Evolutionary conservation across 495 filamentous ascomycete genomes (phyloP).

Genomic region (Cenococcum geophilum): DNA sequence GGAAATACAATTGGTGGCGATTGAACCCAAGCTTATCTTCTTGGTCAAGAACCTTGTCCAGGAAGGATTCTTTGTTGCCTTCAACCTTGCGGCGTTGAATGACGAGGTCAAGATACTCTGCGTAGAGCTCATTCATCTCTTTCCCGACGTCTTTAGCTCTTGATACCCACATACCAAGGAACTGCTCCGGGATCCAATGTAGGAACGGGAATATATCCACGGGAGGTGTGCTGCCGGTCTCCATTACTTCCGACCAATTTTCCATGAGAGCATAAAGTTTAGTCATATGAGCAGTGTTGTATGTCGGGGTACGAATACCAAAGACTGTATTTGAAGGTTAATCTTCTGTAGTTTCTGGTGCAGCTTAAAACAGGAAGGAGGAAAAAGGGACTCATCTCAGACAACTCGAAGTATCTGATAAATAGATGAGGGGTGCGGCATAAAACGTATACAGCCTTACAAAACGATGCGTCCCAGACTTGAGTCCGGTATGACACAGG

Average conservation of each 20-base stretch:
- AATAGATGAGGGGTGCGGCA: neutral
- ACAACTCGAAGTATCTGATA: neutral
- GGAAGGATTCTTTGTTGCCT: constrained; percentile 34
- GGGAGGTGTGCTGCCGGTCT: constrained; percentile 47
- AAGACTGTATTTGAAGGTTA: constrained; percentile 31
- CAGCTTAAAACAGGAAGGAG: too few species aligned
- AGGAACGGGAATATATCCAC: constrained; percentile 46
- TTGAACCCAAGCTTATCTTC: constrained; percentile 40
- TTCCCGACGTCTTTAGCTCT: constrained; percentile 38
- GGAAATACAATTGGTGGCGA: constrained; percentile 38
- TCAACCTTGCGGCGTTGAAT: constrained; percentile 16
- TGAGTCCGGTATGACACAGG: neutral
- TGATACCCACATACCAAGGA: constrained; percentile 41
- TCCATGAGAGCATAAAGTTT: constrained; percentile 46
- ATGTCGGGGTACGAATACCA: constrained; percentile 41
- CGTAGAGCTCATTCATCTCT: constrained; percentile 43
- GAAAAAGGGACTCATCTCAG: neutral
- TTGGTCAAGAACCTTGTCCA: constrained; percentile 45
- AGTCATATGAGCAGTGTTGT: constrained; percentile 35
- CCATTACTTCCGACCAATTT: constrained; percentile 45
- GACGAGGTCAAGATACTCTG: constrained; percentile 25
- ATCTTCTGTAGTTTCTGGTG: constrained; percentile 7
- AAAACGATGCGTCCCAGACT: neutral
- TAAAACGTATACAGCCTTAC: too few species aligned
- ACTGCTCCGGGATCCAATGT: constrained; percentile 40